These are phyloP conservation scores for Candida pini DNA, from an alignment of 805 yeast genomes.

Conservation along the genomic window DNA sequence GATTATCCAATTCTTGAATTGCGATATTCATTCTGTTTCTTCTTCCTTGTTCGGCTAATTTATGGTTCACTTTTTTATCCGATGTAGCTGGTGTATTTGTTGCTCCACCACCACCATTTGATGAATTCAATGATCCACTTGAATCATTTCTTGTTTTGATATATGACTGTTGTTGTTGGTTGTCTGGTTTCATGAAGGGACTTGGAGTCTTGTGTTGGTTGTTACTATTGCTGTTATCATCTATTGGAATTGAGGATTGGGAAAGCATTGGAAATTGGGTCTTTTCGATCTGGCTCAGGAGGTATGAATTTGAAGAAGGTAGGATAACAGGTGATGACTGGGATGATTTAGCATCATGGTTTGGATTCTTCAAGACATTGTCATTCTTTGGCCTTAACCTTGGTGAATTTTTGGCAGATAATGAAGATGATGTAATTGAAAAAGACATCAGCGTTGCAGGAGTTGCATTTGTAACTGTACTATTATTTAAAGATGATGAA, in stretches of 20 bases:
- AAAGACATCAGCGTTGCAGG: conserved; percentile 30
- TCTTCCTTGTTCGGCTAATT: conserved; percentile 93
- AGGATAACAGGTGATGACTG: conserved; percentile 34
- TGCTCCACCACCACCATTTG: neutral
- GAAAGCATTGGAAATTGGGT: neutral
- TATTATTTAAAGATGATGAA: neutral
- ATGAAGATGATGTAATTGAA: conserved; percentile 13
- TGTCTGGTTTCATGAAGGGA: conserved; percentile 6
- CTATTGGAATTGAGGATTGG: conserved; percentile 1
- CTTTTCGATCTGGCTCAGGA: conserved; percentile 3
- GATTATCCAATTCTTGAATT: conserved; percentile 61
- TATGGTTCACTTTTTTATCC: conserved; percentile 69
- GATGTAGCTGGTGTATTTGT: neutral
- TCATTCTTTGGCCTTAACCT: conserved; percentile 16
- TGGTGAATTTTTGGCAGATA: conserved; percentile 14
- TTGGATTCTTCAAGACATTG: conserved; percentile 27
- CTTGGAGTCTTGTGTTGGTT: conserved; percentile 5
- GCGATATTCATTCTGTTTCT: conserved; percentile 90
- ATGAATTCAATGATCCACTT: neutral
- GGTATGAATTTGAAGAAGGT: conserved; percentile 24
- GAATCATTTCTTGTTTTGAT: conserved; percentile 1
- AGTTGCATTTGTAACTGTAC: conserved; percentile 17
- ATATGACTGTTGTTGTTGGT: conserved; percentile 6
- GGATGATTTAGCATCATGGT: conserved; percentile 24
- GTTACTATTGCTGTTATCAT: neutral